These are phyloP conservation scores for Xerocomus minutiporus DNA, from an alignment of 1,284 basidiomycete species.

Conservation along the genomic window DNA sequence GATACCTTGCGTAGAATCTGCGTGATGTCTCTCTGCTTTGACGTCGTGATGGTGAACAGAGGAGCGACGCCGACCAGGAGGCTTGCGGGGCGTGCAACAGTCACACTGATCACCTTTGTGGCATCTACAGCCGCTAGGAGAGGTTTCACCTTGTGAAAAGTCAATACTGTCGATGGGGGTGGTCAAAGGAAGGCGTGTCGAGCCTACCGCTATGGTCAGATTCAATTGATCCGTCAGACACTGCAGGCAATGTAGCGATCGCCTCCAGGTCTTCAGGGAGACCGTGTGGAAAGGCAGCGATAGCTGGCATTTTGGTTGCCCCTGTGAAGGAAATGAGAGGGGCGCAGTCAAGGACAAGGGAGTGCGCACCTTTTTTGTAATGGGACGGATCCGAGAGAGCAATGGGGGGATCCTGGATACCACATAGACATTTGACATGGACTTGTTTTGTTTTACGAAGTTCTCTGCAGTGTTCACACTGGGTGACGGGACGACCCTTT, in stretches of 20 bases:
- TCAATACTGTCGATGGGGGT: constrained; percentile 31
- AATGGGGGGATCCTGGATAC: constrained; percentile 34
- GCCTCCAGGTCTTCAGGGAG: constrained; percentile 61
- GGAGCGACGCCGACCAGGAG: constrained; percentile 29
- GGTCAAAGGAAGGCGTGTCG: constrained; percentile 30
- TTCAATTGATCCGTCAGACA: constrained; percentile 42
- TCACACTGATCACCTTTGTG: constrained; percentile 43
- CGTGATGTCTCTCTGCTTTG: constrained; percentile 25
- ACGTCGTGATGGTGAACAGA: constrained; percentile 31
- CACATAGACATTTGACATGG: constrained; percentile 65
- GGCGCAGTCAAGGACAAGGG: constrained; percentile 1
- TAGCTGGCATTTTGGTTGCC: constrained; percentile 51
- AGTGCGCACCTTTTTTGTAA: constrained; percentile 55
- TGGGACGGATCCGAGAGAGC: constrained; percentile 31
- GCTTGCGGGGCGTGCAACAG: constrained; percentile 50
- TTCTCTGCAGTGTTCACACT: constrained; percentile 74
- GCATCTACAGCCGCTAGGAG: constrained; percentile 46
- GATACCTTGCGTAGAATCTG: constrained; percentile 11
- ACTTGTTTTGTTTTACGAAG: constrained; percentile 72
- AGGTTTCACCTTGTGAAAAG: constrained; percentile 37
- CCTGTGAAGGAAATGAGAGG: constrained; percentile 30
- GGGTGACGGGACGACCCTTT: constrained; percentile 77
- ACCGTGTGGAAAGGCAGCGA: constrained; percentile 69
- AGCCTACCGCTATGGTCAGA: constrained; percentile 48
- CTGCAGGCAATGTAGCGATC: constrained; percentile 46